These are phyloP conservation scores for Ophiobolus disseminans DNA, from an alignment of 2,329 filamentous ascomycete genomes.

Conservation along the genomic window DNA sequence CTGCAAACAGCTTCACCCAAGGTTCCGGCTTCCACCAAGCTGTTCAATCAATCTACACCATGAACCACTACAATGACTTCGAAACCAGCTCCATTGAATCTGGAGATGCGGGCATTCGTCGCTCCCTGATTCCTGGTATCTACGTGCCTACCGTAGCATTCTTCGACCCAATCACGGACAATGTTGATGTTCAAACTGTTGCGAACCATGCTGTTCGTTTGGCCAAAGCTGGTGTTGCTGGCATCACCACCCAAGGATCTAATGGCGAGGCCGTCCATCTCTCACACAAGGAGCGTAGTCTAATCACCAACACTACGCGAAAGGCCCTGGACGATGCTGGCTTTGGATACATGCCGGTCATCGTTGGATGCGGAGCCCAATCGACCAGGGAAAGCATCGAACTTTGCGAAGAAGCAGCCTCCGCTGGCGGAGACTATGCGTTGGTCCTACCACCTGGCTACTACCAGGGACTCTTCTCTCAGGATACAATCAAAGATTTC, in stretches of 20 bases:
- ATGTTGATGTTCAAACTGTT: conserved; percentile 51
- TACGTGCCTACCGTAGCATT: conserved; percentile 56
- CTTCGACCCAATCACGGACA: conserved; percentile 51
- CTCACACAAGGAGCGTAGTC: conserved; percentile 71
- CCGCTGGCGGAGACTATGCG: conserved; percentile 75
- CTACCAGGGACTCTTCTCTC: conserved; percentile 72
- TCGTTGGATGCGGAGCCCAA: conserved; percentile 77
- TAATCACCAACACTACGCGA: conserved; percentile 73
- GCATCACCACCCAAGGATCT: conserved; percentile 78
- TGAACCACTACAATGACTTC: conserved; percentile 46
- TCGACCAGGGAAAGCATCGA: conserved; percentile 76
- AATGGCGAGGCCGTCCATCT: conserved; percentile 86
- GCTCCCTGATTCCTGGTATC: conserved; percentile 50
- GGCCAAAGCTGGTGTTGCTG: conserved; percentile 74
- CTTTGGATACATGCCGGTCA: conserved; percentile 70
- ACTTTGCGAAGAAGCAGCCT: conserved; percentile 71
- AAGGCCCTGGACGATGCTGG: conserved; percentile 72
- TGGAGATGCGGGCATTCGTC: conserved; percentile 40
- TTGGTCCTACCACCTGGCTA: conserved; percentile 79
- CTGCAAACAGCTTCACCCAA: conserved; percentile 42
- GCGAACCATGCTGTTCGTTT: conserved; percentile 67
- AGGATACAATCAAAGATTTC: conserved; percentile 66
- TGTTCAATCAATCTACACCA: conserved; percentile 45
- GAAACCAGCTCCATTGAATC: conserved; percentile 49
- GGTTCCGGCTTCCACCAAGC: conserved; percentile 39